Base-by-base conservation (phyloP, 257 asterid species). In the Salvia splendens region DNA sequence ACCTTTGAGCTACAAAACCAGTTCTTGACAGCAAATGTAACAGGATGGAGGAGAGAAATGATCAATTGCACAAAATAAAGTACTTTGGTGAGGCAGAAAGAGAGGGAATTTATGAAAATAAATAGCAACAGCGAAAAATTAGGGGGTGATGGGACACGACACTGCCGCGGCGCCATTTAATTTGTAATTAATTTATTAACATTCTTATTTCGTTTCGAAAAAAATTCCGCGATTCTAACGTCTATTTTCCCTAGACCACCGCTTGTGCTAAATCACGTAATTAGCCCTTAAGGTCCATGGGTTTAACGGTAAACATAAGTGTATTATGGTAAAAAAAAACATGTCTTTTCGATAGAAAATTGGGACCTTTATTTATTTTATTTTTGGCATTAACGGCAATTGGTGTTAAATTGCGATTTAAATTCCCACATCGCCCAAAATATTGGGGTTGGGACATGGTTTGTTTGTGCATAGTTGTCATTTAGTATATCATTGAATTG, bases 151-250 rank as follows among this genome's bases (percentile, higher is more conserved):
- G 61, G 79, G 81, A 74, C 81, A 81, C 72, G 8, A 74, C 81
- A 81, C 72, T 5, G 45, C 74, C 80, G 73, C 80, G 76, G 79
- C 74, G 79, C 76, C 76, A 77, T 71, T 65, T 50, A 73, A 65
- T 61, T 20, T 20, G 24, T 20, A 20, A 24, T 24, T 24, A 24
- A 59, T 24, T 24, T 24, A 9, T 28, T 36, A 5, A 14, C 68
- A 47, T 42, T n/a, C n/a, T n/a, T n/a, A n/a, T n/a, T 64, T 57
- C 45, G 53, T 79, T 75, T 78, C 73, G 65, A 57, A 75, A 77
- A 20, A 71, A 73, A 71, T 62, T 84, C 84, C 83, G 88, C 70
- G 71, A 77, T 68, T 67, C 77, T 50, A 85, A 89, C 91, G 94
- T 80, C 84, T 81, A 24, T 24, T 24, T 38, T 24, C 30, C 63